A percentile compares a stretch with the other conserved stretches of the same genome.
Evolutionary conservation across 1,284 basidiomycete genomes (phyloP).

Genomic region (Athelia psychrophila): DNA sequence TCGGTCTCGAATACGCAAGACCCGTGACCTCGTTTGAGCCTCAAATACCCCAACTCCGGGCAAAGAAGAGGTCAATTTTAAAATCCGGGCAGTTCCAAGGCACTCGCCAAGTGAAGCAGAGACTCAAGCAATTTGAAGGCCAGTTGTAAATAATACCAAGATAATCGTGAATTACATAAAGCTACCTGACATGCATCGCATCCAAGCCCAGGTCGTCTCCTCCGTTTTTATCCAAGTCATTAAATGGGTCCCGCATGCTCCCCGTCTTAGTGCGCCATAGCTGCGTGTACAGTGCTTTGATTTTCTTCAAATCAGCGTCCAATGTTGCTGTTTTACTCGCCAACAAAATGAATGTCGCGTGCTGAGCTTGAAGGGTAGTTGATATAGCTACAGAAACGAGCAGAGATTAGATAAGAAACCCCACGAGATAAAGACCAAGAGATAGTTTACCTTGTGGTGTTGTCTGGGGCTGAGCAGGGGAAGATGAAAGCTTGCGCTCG

Average conservation of each 20-base stretch:
- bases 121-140: no score
- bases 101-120: no score
- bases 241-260: conserved; percentile 72
- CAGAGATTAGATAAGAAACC: conserved; percentile 5
- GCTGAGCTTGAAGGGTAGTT: conserved; percentile 71
- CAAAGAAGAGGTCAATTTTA: no score
- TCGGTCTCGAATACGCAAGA: no score
- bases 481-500: conserved; percentile 72
- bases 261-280: conserved; percentile 70
- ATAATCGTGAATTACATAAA: no score
- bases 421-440: conserved; percentile 2
- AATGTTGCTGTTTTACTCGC: conserved; percentile 69
- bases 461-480: conserved; percentile 55
- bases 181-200: conserved; percentile 36
- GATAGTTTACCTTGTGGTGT: conserved; percentile 69
- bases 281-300: conserved; percentile 63
- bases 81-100: no score
- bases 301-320: conserved; percentile 68
- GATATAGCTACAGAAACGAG: conserved; percentile 52
- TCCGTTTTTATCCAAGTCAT: conserved; percentile 53
- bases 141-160: no score
- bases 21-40: no score
- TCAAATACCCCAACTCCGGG: no score
- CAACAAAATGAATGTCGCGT: conserved; percentile 68
- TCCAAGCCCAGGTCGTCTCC: conserved; percentile 51